Evolutionary conservation across 441 rosid species (phyloP).

Genomic region (Populus hybrid): DNA sequence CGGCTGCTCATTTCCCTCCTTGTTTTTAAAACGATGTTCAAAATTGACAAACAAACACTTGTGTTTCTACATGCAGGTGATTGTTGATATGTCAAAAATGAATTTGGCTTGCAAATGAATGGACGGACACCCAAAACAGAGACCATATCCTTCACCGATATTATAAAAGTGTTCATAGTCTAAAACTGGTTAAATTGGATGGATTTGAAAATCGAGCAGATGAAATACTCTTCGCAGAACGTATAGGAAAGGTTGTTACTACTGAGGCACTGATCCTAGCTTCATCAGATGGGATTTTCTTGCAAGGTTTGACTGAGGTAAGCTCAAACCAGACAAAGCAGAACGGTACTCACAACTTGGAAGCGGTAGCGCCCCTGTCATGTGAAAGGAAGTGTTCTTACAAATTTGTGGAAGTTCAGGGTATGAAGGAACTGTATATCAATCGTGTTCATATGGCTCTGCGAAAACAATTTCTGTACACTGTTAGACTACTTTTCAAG

Average conservation of each 20-base stretch:
- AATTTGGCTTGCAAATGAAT: too few relatives aligned
- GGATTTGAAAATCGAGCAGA: conserved; percentile 34
- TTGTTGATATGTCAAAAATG: too few relatives aligned
- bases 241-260: conserved; percentile 24
- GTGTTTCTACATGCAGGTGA: too few relatives aligned
- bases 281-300: conserved; percentile 19
- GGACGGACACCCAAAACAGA: too few relatives aligned
- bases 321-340: conserved; percentile 7
- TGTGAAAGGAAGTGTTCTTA: background rate
- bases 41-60: too few relatives aligned
- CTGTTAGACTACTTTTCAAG: background rate
- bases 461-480: background rate
- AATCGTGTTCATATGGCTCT: conserved; percentile 31
- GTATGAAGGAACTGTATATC: conserved; percentile 13
- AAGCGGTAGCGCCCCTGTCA: background rate
- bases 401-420: conserved; percentile 14
- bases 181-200: conserved; percentile 43
- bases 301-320: conserved; percentile 9
- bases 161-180: conserved; percentile 7
- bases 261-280: conserved; percentile 29
- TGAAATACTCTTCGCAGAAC: conserved; percentile 28
- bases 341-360: background rate
- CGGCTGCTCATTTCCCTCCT: too few relatives aligned
- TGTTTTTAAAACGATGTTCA: too few relatives aligned
- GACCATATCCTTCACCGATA: too few relatives aligned